A percentile compares a stretch with the other conserved stretches of the same genome.
Conservation (phyloP, 2,329 filamentous ascomycete species). For the Elsinoe necatrix region DNA sequence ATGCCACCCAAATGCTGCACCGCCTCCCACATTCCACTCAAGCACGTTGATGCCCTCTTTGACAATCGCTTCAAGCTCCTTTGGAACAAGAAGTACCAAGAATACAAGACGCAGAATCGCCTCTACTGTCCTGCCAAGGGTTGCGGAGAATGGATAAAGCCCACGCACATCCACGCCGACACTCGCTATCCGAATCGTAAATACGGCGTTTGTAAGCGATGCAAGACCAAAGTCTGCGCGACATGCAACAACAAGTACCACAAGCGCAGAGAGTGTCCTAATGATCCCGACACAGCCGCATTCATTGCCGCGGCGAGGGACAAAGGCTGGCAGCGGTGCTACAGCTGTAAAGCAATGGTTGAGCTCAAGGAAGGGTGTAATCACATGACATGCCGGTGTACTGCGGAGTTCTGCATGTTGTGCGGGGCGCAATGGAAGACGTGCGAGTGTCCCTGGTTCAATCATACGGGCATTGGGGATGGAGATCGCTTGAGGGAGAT, state of each 20-base stretch:
- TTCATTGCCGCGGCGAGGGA: conserved; percentile 58
- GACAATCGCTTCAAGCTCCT: conserved; percentile 62
- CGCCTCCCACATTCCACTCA: conserved; percentile 61
- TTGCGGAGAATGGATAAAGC: conserved; percentile 75
- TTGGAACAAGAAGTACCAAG: conserved; percentile 74
- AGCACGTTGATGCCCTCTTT: conserved; percentile 68
- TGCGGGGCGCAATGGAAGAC: conserved; percentile 76
- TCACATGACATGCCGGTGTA: conserved; percentile 80
- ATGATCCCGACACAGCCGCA: conserved; percentile 56
- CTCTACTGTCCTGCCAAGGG: conserved; percentile 66
- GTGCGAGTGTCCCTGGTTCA: conserved; percentile 77
- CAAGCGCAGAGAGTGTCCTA: conserved; percentile 57
- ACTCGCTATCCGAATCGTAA: conserved; percentile 41
- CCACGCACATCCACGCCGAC: conserved; percentile 55
- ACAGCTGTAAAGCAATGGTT: conserved; percentile 63
- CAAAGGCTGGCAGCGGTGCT: conserved; percentile 67
- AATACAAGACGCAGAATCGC: conserved; percentile 64
- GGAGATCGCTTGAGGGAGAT: conserved; percentile 49
- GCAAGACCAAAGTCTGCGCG: conserved; percentile 66
- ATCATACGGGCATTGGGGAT: conserved; percentile 45
- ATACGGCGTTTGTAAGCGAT: conserved; percentile 61
- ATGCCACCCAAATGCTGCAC: conserved; percentile 84
- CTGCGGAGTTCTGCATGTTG: conserved; percentile 78
- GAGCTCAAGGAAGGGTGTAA: conserved; percentile 77
- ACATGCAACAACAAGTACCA: conserved; percentile 70